A percentile compares a stretch with the other conserved stretches of the same genome.
These are phyloP conservation scores for Exophiala viscosa DNA, from an alignment of 2,329 filamentous ascomycete genomes.

Conservation along the genomic window DNA sequence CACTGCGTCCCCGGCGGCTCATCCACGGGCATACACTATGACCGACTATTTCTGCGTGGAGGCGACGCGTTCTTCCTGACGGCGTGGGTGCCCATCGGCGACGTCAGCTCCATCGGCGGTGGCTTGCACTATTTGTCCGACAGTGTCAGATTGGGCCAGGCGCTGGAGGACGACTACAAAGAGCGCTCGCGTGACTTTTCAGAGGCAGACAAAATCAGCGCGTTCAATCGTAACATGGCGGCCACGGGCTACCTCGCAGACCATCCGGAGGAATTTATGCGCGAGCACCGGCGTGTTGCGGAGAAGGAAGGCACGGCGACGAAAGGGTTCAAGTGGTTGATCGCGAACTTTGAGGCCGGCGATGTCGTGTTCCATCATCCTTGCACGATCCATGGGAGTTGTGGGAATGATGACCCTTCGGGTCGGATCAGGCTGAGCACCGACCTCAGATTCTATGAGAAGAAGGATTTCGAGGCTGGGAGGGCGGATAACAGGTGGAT, in stretches of 20 bases:
- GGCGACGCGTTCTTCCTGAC: conserved; percentile 36
- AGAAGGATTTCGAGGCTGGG: conserved; percentile 25
- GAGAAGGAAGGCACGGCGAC: conserved; percentile 6
- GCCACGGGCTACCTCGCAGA: conserved; percentile 15
- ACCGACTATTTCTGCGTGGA: conserved; percentile 39
- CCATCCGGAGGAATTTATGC: conserved; percentile 27
- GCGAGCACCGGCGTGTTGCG: conserved; percentile 14
- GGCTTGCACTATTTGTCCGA: conserved; percentile 44
- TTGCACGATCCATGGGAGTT: conserved; percentile 41
- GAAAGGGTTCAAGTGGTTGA: conserved; percentile 31
- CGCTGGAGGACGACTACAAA: conserved; percentile 40
- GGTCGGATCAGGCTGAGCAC: not conserved
- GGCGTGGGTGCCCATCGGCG: conserved; percentile 40
- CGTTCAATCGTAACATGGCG: conserved; percentile 34
- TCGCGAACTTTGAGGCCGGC: conserved; percentile 38
- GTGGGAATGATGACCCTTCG: conserved; percentile 35
- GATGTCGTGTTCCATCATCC: conserved; percentile 46
- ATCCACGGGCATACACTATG: conserved; percentile 42
- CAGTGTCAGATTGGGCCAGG: conserved; percentile 34
- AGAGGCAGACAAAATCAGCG: conserved; percentile 32
- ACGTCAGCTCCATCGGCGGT: conserved; percentile 35
- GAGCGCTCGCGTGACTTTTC: conserved; percentile 29
- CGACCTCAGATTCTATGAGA: not conserved
- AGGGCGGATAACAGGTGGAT: conserved; percentile 37
- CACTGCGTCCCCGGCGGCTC: conserved; percentile 38